Evolutionary conservation across 2,329 filamentous ascomycete species (phyloP).

Genomic region (Westerdykella ornata): DNA sequence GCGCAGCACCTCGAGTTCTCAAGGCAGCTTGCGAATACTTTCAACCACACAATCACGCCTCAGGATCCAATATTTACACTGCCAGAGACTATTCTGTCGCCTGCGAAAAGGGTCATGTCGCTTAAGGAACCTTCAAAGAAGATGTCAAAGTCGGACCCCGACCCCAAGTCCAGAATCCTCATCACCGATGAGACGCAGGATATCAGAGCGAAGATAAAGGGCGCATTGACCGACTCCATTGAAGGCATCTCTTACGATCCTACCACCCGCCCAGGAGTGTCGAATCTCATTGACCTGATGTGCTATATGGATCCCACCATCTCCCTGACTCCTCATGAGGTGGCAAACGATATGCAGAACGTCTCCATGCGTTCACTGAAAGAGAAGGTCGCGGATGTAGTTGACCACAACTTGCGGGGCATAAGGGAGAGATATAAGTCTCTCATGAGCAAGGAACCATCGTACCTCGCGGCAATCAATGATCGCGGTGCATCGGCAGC

Average conservation of each 20-base stretch:
- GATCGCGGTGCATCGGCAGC: too few species aligned
- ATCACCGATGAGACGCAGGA: conserved; percentile 63
- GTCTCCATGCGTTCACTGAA: conserved; percentile 57
- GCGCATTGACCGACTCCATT: conserved; percentile 69
- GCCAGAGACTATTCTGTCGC: conserved; percentile 35
- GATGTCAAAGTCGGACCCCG: conserved; percentile 86
- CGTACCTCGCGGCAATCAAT: too few species aligned
- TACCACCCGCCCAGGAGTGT: conserved; percentile 64
- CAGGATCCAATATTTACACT: conserved; percentile 8
- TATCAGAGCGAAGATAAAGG: conserved; percentile 63
- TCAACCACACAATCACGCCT: conserved; percentile 69
- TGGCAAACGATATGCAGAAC: conserved; percentile 43
- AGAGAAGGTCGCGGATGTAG: conserved; percentile 52
- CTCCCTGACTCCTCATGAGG: conserved; percentile 36
- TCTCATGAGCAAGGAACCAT: conserved; percentile 37
- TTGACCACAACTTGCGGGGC: conserved; percentile 49
- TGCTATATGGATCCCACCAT: conserved; percentile 54
- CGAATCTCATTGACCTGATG: conserved; percentile 79
- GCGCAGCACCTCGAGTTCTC: conserved; percentile 90
- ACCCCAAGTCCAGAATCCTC: conserved; percentile 69
- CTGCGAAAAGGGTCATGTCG: conserved; percentile 83
- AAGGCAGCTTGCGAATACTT: conserved; percentile 75
- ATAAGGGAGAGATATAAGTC: conserved; percentile 53
- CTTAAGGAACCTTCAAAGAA: conserved; percentile 70
- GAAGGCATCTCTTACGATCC: conserved; percentile 67